These are phyloP conservation scores for Trametes coccinea DNA, from an alignment of 768 basidiomycete genomes.

Conservation along the genomic window DNA sequence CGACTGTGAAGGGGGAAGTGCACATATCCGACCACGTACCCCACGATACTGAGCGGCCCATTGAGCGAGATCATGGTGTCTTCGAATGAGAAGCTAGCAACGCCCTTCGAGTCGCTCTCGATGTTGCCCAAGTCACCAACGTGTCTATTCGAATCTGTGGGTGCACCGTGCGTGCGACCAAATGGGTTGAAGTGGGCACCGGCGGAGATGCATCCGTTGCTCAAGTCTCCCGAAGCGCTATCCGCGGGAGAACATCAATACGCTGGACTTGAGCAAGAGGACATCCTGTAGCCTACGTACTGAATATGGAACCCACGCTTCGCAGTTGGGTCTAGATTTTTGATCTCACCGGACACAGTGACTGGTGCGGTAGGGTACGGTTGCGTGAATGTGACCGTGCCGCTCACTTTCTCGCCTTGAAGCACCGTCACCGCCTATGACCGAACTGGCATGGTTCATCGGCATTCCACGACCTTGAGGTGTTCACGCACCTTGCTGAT, in stretches of 20 bases:
- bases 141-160: constrained; percentile 55
- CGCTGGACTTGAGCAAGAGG: too few relatives aligned
- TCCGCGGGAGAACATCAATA: background rate
- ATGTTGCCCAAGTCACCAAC: constrained; percentile 82
- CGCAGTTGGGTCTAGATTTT: constrained; percentile 56
- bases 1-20: background rate
- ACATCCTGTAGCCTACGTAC: constrained; percentile 40
- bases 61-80: constrained; percentile 67
- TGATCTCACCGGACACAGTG: constrained; percentile 61
- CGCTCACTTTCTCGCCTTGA: constrained; percentile 61
- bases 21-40: constrained; percentile 43
- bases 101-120: constrained; percentile 56
- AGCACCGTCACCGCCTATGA: constrained; percentile 60
- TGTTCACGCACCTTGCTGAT: constrained; percentile 19
- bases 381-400: constrained; percentile 70
- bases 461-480: too few relatives aligned
- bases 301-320: constrained; percentile 81
- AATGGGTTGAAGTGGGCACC: constrained; percentile 80
- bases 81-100: constrained; percentile 55
- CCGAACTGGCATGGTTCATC: too few relatives aligned
- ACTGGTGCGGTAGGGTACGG: constrained; percentile 49
- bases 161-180: constrained; percentile 65
- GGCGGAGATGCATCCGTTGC: constrained; percentile 64
- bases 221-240: constrained; percentile 56
- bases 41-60: constrained; percentile 66